Evolutionary conservation across 148 eudicot genomes (phyloP), one percentile per base, ranked within the genome.

Genomic region (Agrostemma githago): DNA sequence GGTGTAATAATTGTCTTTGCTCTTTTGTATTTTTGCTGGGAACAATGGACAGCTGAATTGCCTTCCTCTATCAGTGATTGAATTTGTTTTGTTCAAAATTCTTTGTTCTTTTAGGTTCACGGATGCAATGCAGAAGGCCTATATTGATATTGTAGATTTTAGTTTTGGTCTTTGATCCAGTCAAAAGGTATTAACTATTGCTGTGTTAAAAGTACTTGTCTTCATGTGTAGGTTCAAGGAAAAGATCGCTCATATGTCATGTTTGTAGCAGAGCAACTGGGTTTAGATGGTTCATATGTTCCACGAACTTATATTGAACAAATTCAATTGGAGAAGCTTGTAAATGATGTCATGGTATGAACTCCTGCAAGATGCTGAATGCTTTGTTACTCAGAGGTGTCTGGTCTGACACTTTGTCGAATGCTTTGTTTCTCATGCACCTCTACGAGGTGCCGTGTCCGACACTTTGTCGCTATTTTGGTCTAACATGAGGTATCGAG

Each of bases 271-370:
- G 91, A 90, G 76, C 86, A 90, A 80, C 82, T 95, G 72, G 96
- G 93, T 53, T 81, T 95, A 84, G 90, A 88, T 75, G 98, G 97
- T 68, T 91, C 97, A 72, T 95, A 90, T 80, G 80, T 95, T 81
- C 83, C 98, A 39, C 88, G 90, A 64, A 95, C 98, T 38, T 95
- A 95, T 86, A 90, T 95, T 17, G 98, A 95, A 75, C 98, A 95
- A 76, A 95, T 95, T 78, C 98, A 95, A 76, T 79, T 89, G 75
- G 97, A 92, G 86, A 95, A 95, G 76, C 93, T 92, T 70, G 88
- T 90, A 61, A 90, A 92, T 77, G 97, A 92, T 85, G 92, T 95
- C 75, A 90, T 92, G 91, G 98, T 95, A 82, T 68, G 89, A 44
- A 19, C 41, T 66, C 75, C 56, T 71, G 6, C 61, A 48, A 6